Conservation (phyloP, 129 eudicot genomes). For the Gnaphalium uliginosum region DNA sequence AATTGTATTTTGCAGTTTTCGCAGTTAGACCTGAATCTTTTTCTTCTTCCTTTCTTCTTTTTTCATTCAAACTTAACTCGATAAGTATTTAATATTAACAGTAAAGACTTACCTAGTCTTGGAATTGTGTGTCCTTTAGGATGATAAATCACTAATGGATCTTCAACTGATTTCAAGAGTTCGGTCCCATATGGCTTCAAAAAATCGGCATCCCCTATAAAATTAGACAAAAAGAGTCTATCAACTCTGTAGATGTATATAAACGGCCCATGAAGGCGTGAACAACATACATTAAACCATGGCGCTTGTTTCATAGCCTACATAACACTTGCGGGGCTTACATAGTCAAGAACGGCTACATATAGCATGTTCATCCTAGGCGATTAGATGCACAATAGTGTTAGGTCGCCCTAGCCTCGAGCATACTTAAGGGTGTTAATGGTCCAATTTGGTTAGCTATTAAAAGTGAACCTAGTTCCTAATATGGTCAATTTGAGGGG, state of each 20-base stretch:
- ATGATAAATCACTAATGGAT: constrained; percentile 71
- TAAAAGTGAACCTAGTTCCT: not conserved
- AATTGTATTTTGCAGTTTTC: no score
- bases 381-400: no score
- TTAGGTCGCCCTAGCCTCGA: not conserved
- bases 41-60: no score
- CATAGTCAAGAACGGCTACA: not conserved
- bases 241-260: not conserved
- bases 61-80: no score
- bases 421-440: not conserved
- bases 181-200: constrained; percentile 53
- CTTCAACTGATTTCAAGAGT: constrained; percentile 52
- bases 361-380: not conserved
- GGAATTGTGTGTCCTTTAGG: constrained; percentile 90
- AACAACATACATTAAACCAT: not conserved
- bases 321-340: no score
- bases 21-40: no score
- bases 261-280: not conserved
- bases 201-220: constrained; percentile 68
- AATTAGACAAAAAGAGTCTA: not conserved
- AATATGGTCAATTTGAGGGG: not conserved
- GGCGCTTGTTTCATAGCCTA: not conserved
- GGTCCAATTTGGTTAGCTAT: not conserved
- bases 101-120: constrained; percentile 51
- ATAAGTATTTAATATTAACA: no score